Conservation (phyloP, 2,329 filamentous ascomycete species). For the Dothistroma pini region DNA sequence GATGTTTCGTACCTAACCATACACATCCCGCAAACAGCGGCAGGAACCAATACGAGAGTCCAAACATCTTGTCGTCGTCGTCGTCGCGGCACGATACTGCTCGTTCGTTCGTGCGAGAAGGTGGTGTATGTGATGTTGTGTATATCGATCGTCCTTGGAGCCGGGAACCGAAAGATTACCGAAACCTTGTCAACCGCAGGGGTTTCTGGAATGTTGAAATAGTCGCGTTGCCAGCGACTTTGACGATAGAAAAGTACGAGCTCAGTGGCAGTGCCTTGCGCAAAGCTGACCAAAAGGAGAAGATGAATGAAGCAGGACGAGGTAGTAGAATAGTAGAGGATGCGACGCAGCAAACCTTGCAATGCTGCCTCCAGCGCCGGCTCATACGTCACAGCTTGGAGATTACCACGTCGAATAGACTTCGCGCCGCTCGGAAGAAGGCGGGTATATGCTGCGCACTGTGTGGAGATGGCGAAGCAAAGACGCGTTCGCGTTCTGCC, state of each 20-base stretch:
- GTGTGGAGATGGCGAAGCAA: background rate
- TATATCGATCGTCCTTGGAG: background rate
- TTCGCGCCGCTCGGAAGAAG: background rate
- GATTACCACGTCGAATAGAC: background rate
- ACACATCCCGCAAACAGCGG: constrained; percentile 63
- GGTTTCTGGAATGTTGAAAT: background rate
- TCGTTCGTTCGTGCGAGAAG: background rate
- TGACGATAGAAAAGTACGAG: background rate
- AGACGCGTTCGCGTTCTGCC: background rate
- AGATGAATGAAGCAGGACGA: background rate
- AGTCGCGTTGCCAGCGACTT: background rate
- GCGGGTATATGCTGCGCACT: background rate
- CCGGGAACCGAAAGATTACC: background rate
- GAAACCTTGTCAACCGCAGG: background rate
- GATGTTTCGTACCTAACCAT: constrained; percentile 50
- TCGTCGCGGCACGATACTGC: background rate
- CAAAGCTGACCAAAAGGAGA: background rate
- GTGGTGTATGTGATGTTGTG: background rate
- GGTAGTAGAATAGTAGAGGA: background rate
- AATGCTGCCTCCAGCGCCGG: background rate
- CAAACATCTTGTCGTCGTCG: constrained; percentile 31
- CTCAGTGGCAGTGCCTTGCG: background rate
- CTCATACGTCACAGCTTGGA: background rate
- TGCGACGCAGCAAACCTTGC: background rate
- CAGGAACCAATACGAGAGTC: constrained; percentile 56